Percentiles rank a stretch among this genome's conserved stretches.
phyloP scores from a whole-genome alignment of 1,284 basidiomycete species.

The Rhodotorula sp. region DNA sequence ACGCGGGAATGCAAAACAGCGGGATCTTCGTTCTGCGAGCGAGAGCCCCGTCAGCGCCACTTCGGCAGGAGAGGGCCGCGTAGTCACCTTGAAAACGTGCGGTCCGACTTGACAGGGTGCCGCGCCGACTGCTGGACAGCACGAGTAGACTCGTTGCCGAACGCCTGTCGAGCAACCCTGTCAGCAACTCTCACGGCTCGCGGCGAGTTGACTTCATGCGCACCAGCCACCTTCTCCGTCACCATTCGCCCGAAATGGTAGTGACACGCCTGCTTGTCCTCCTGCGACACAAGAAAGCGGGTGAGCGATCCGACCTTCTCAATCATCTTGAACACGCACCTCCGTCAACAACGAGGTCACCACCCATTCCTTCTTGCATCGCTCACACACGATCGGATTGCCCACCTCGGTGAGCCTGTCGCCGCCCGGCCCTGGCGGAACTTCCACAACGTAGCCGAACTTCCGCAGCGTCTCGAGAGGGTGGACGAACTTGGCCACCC shows the following conservation, averaged over 20 bases:
- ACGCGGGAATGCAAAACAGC: conserved; percentile 68
- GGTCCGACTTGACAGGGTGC: conserved; percentile 44
- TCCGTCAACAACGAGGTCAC: conserved; percentile 56
- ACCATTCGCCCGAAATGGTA: conserved; percentile 79
- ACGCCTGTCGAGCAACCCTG: conserved; percentile 49
- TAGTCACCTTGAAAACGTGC: conserved; percentile 40
- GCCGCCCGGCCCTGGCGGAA: conserved; percentile 63
- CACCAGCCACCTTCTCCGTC: conserved; percentile 61
- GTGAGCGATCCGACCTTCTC: background rate
- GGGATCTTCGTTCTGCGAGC: conserved; percentile 63
- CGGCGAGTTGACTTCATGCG: conserved; percentile 40
- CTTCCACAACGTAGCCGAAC: conserved; percentile 69
- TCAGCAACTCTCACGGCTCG: background rate
- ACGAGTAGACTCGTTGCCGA: conserved; percentile 46
- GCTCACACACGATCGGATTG: conserved; percentile 65
- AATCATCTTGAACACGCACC: conserved; percentile 13
- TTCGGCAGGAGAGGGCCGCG: background rate
- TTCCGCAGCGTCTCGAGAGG: conserved; percentile 57
- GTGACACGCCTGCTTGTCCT: conserved; percentile 64
- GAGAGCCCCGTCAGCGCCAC: too few relatives aligned
- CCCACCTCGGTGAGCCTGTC: conserved; percentile 66
- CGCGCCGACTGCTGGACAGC: conserved; percentile 40
- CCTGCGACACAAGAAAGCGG: conserved; percentile 40
- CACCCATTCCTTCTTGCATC: conserved; percentile 67
- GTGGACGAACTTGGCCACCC: conserved; percentile 53